Evolutionary conservation across 495 filamentous ascomycete genomes (phyloP).

Genomic region (Usnea hakonensis): DNA sequence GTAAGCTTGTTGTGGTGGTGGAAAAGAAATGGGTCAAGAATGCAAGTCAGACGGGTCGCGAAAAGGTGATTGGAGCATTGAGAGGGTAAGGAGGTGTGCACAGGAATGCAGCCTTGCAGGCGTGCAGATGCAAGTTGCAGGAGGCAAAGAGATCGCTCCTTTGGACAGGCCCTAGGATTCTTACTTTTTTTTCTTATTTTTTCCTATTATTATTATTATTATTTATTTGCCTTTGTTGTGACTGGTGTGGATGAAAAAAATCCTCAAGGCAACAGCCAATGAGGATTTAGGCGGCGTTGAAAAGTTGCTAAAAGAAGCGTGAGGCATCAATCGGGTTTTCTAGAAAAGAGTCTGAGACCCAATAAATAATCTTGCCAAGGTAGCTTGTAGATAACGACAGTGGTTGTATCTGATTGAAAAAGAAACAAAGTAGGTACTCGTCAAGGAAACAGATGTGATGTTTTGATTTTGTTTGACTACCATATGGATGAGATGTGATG

Average conservation of each 20-base stretch:
- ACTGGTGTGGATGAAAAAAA: slow-evolving; percentile 19
- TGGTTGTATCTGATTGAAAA: too few species aligned
- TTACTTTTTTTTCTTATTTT: neutral
- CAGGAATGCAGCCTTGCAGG: slow-evolving; percentile 22
- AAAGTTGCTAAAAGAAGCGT: neutral
- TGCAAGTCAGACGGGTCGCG: slow-evolving; percentile 21
- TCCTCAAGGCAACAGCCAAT: slow-evolving; percentile 19
- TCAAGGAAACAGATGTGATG: too few species aligned
- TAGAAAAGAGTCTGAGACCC: too few species aligned
- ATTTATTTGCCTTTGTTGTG: slow-evolving; percentile 10
- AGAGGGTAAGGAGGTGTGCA: slow-evolving; percentile 19
- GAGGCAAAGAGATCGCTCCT: slow-evolving; percentile 1
- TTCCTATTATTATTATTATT: neutral
- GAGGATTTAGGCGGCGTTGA: neutral
- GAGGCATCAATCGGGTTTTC: slow-evolving; percentile 3
- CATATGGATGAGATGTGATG: neutral
- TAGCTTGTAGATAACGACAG: too few species aligned
- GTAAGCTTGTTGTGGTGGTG: slow-evolving; percentile 17
- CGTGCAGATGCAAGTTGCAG: slow-evolving; percentile 10
- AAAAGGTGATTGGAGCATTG: slow-evolving; percentile 18
- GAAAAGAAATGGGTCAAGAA: slow-evolving; percentile 18
- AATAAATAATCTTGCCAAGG: too few species aligned
- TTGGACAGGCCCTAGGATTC: neutral
- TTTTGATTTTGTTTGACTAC: neutral
- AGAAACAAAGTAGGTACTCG: too few species aligned